Conservation (phyloP, 371 early-diverging fungal genomes). For the Mortierella sp. region DNA sequence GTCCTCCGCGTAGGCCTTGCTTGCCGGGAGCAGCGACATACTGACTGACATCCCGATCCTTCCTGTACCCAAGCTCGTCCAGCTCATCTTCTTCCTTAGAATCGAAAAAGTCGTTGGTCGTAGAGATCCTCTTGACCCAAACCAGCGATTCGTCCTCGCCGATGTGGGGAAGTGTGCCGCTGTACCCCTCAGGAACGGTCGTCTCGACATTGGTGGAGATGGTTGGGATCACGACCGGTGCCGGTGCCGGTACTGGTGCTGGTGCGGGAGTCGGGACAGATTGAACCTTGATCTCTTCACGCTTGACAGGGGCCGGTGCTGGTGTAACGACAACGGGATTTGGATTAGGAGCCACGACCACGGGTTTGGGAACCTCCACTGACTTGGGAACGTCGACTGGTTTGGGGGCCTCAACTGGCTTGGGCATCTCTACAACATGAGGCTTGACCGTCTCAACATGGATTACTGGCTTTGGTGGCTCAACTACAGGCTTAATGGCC, state of each 20-base stretch:
- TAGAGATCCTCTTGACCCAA: slow-evolving; percentile 30
- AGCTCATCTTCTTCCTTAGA: slow-evolving; percentile 26
- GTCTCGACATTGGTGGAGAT: not conserved
- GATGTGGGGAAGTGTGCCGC: slow-evolving; percentile 9
- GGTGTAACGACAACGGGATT: not conserved
- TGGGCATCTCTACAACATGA: not conserved
- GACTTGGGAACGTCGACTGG: not conserved
- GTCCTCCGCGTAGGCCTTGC: not conserved
- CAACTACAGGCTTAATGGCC: not conserved
- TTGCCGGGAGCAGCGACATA: not conserved
- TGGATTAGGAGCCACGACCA: not conserved
- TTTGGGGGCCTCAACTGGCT: not conserved
- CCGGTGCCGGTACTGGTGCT: not conserved
- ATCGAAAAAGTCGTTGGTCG: slow-evolving; percentile 26
- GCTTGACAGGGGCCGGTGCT: not conserved
- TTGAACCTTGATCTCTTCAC: too few relatives aligned
- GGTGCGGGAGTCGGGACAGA: too few relatives aligned
- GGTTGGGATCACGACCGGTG: not conserved
- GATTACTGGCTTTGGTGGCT: not conserved
- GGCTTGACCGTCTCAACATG: not conserved
- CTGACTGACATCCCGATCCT: slow-evolving; percentile 27
- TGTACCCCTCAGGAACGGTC: slow-evolving; percentile 22
- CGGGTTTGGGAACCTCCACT: not conserved
- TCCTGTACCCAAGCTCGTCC: slow-evolving; percentile 31
- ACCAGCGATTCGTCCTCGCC: slow-evolving; percentile 15